Percentiles rank a stretch among this genome's conserved stretches.
Evolutionary conservation across 495 filamentous ascomycete genomes (phyloP).

Genomic region (Aspergillus avenaceus): DNA sequence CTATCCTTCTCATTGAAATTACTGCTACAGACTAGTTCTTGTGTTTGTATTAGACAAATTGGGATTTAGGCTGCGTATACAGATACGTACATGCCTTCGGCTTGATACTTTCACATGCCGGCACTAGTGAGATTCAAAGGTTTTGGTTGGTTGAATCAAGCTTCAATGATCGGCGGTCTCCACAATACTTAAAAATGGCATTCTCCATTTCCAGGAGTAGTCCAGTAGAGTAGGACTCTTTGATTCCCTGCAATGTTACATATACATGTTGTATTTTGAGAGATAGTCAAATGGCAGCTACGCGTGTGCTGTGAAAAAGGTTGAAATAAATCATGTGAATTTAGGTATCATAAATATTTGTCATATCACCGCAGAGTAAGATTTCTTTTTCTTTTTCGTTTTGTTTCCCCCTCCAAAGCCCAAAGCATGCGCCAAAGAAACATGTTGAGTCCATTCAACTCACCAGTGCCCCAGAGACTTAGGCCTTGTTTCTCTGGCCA

Average conservation of each 20-base stretch:
- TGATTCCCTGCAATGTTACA: too few species aligned
- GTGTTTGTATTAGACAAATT: background rate
- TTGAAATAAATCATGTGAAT: background rate
- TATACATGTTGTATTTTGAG: too few species aligned
- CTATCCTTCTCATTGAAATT: background rate
- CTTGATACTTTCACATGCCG: background rate
- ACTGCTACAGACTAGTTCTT: background rate
- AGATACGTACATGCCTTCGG: background rate
- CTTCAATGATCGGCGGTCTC: background rate
- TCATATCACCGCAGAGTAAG: background rate
- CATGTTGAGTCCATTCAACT: slow-evolving; percentile 10
- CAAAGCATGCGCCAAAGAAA: slow-evolving; percentile 12
- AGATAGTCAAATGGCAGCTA: too few species aligned
- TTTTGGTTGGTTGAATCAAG: background rate
- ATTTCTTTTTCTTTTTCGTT: slow-evolving; percentile 1
- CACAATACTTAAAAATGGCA: background rate
- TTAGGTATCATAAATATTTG: slow-evolving; percentile 14
- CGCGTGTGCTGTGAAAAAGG: too few species aligned
- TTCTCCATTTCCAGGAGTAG: too few species aligned
- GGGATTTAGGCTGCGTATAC: background rate
- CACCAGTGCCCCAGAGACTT: slow-evolving; percentile 1
- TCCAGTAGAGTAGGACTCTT: too few species aligned
- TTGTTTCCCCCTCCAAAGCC: too few species aligned
- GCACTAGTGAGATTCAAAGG: too few species aligned
- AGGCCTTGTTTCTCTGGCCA: slow-evolving; percentile 61